Evolutionary conservation across 2,329 filamentous ascomycete species (phyloP), one percentile per base, ranked within the genome.

Genomic region (Ophiocordyceps camponoti-floridani): DNA sequence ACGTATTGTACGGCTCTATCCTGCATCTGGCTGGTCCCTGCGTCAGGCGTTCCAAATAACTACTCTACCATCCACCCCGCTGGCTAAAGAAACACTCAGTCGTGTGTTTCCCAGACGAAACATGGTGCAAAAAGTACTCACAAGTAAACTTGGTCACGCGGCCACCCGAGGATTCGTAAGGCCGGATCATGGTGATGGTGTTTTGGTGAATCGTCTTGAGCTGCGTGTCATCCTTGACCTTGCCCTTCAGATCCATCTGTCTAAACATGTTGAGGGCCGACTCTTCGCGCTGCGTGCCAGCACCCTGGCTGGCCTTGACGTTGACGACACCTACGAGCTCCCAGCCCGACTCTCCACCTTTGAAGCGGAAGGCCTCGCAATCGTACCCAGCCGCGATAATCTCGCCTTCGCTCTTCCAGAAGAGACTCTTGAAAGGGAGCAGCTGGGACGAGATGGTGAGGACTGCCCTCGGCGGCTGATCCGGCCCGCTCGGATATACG

Each of bases 171-270:
- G 73, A 73, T 55, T 87, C 77, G 59, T 82, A 95, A 18, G 77
- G 71, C 40, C 91, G 77, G 43, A 98, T 69, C 2, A 79, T 94
- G 57, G 77, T 86, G 58, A 98, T 84, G 26, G 88, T 94, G 66
- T 98, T 98, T 62, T 98, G 91, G 64, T 98, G 91, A 42, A 91
- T 78, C 11, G 91, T 96, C 67, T 86, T 91, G 53, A 98, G 72
- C 67, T 94, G 84, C 4, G 88, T 95, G 60, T 96, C 88, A 56
- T 94, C 87, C 58, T 85, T 85, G 46, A 72, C 69, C 65, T 94
- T 94, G 49, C 91, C 91, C 72, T 91, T 94, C 51, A 98, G 72
- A 63, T 98, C 91, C 91, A 98, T 96, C 68, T 95, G 88, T 56
- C 79, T 78, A 68, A 98, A 98, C 86, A 96, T 94, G 64, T 96